These are phyloP conservation scores for Trichoderma atroviride DNA, from an alignment of 2,329 filamentous ascomycete genomes.

Conservation along the genomic window DNA sequence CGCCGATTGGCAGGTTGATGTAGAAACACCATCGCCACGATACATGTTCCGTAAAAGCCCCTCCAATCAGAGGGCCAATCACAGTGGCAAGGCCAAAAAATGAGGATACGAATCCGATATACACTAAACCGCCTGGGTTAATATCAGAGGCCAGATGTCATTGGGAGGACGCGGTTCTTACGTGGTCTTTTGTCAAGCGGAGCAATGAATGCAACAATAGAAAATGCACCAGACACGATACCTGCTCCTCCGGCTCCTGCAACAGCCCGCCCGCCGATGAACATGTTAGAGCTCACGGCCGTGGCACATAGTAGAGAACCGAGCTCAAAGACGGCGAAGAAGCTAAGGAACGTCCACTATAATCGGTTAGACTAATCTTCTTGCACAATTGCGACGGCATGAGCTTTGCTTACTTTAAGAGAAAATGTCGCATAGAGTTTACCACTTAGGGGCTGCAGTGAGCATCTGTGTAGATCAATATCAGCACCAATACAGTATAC, in stretches of 20 bases:
- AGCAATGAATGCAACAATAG: background rate
- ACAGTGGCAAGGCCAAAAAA: background rate
- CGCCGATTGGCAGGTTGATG: conserved; percentile 44
- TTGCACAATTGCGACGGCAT: background rate
- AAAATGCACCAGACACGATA: background rate
- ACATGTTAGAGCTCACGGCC: background rate
- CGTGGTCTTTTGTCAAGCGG: background rate
- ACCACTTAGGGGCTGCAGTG: background rate
- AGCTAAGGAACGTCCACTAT: background rate
- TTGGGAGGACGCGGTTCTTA: background rate
- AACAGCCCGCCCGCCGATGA: background rate
- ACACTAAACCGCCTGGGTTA: background rate
- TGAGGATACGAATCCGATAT: background rate
- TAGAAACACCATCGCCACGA: conserved; percentile 47
- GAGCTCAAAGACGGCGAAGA: background rate
- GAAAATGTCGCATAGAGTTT: background rate
- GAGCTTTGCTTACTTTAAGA: background rate
- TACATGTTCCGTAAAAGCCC: conserved; percentile 43
- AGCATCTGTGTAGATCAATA: background rate
- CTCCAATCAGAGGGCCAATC: conserved; percentile 41
- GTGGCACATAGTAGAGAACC: background rate
- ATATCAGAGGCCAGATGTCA: background rate
- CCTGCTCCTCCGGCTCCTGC: background rate
- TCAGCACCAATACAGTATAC: background rate
- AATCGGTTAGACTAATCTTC: background rate